Percentiles rank a stretch among this genome's conserved stretches.
Conservation (phyloP, 352 stramenopile genomes). For the Pythium monospermum region DNA sequence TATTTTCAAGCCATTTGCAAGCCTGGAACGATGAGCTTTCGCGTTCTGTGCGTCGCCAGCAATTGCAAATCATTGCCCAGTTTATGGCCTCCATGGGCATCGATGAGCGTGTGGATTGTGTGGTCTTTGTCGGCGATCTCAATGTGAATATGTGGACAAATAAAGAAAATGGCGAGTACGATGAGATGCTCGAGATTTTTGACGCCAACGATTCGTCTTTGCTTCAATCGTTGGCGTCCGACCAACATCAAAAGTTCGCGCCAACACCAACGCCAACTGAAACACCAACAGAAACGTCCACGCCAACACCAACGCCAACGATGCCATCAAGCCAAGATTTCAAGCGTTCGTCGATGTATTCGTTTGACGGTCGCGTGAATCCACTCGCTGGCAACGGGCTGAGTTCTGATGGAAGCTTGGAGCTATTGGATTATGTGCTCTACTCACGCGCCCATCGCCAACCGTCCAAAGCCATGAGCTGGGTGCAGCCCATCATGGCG, state of each 20-base stretch:
- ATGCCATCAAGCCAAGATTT: conserved; percentile 6
- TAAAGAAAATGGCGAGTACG: conserved; percentile 66
- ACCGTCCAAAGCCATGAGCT: conserved; percentile 46
- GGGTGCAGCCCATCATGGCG: conserved; percentile 52
- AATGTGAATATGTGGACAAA: conserved; percentile 81
- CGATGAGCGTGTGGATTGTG: conserved; percentile 47
- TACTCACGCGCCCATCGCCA: conserved; percentile 53
- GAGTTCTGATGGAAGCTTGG: conserved; percentile 68
- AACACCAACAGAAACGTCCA: no score
- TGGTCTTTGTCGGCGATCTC: conserved; percentile 62
- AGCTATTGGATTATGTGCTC: conserved; percentile 73
- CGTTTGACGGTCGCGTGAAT: conserved; percentile 70
- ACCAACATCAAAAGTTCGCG: no score
- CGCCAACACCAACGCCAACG: no score
- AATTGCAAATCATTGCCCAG: conserved; percentile 58
- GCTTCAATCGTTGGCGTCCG: conserved; percentile 6
- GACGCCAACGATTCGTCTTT: conserved; percentile 44
- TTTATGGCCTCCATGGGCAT: conserved; percentile 58
- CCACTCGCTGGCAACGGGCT: conserved; percentile 54
- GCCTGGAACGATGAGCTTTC: conserved; percentile 67
- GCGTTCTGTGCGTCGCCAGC: conserved; percentile 45
- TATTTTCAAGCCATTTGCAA: conserved; percentile 74
- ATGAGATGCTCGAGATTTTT: conserved; percentile 73
- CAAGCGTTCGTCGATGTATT: conserved; percentile 37
- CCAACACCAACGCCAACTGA: no score